phyloP scores from a whole-genome alignment of 225 moss, liverwort and hornwort genomes.

The Straminergon stramineum region DNA sequence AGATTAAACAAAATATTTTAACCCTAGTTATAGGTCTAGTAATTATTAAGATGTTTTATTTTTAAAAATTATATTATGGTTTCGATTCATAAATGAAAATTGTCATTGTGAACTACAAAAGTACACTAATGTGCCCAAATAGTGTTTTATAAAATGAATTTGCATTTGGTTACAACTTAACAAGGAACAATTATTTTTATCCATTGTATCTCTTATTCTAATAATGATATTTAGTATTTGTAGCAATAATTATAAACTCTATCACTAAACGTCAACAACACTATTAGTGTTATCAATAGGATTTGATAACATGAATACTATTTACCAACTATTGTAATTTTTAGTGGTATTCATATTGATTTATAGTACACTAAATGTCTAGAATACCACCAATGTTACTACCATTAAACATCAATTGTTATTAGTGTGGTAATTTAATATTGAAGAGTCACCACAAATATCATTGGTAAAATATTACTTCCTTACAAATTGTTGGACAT shows the following conservation, averaged over 20 bases:
- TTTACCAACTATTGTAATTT: not conserved
- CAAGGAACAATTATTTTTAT: not conserved
- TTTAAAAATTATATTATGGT: no score
- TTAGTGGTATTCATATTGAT: not conserved
- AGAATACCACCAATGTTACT: not conserved
- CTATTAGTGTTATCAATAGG: not conserved
- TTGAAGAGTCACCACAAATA: not conserved
- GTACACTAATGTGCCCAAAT: not conserved
- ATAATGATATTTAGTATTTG: not conserved
- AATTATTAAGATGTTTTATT: not conserved
- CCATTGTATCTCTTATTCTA: not conserved
- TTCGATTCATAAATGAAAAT: not conserved
- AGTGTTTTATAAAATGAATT: not conserved
- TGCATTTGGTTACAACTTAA: not conserved
- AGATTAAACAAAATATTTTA: not conserved
- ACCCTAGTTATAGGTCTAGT: fast-evolving
- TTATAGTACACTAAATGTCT: not conserved
- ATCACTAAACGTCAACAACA: not conserved
- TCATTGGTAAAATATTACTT: not conserved
- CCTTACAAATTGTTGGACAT: not conserved
- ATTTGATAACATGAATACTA: not conserved
- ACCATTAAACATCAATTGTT: not conserved
- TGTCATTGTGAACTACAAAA: not conserved
- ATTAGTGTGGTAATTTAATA: not conserved
- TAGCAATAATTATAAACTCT: not conserved